Evolutionary conservation across 768 basidiomycete species (phyloP).

Genomic region (Exidia glandulosa): DNA sequence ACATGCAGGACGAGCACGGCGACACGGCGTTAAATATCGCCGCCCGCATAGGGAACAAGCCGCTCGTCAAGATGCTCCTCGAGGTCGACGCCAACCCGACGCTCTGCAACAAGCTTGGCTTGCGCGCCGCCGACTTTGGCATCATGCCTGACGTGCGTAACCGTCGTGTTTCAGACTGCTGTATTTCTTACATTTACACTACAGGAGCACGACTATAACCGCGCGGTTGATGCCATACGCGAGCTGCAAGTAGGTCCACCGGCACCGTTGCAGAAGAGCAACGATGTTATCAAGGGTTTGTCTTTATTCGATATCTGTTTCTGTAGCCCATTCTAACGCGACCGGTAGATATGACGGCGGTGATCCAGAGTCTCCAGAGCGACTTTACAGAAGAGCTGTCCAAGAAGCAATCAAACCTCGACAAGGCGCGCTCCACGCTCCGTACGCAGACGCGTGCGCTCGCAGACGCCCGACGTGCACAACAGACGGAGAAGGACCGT

Average conservation of each 20-base stretch:
- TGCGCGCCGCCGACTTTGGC: constrained; percentile 91
- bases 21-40: constrained; percentile 95
- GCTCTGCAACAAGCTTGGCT: constrained; percentile 83
- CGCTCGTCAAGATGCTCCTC: constrained; percentile 72
- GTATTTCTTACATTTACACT: background rate
- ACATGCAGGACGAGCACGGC: constrained; percentile 88
- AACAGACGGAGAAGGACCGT: constrained; percentile 60
- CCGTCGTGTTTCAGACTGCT: background rate
- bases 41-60: constrained; percentile 83
- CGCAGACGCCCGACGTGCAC: constrained; percentile 79
- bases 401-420: constrained; percentile 77
- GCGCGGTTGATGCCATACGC: constrained; percentile 14
- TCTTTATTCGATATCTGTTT: background rate
- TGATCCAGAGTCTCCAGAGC: constrained; percentile 66
- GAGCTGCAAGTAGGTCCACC: constrained; percentile 63
- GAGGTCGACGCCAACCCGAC: constrained; percentile 89
- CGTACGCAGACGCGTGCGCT: constrained; percentile 84
- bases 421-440: constrained; percentile 76
- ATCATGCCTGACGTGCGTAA: constrained; percentile 73
- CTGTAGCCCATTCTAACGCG: constrained; percentile 5
- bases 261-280: constrained; percentile 74
- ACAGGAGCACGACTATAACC: background rate
- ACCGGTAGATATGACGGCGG: constrained; percentile 62
- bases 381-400: constrained; percentile 82
- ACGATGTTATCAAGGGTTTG: constrained; percentile 71